Conservation (phyloP, 2,329 filamentous ascomycete genomes). For the Neurospora crassa region DNA sequence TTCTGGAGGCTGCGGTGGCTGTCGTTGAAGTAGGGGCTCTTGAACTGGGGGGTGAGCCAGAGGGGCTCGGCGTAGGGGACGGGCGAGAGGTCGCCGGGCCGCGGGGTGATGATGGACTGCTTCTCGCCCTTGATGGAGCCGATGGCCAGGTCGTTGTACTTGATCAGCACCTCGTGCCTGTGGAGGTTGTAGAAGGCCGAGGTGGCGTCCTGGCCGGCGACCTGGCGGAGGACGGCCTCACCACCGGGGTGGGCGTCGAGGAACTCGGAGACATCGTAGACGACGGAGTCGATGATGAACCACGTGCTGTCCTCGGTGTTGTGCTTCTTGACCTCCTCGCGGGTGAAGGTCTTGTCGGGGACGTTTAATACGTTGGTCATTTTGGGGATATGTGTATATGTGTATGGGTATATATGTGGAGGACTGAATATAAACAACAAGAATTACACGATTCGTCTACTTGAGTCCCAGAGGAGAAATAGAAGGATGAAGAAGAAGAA, state of each 20-base stretch:
- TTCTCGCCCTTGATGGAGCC: slow-evolving; percentile 68
- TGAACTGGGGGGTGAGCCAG: slow-evolving; percentile 71
- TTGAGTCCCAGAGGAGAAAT: not conserved
- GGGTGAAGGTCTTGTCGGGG: slow-evolving; percentile 42
- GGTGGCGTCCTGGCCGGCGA: slow-evolving; percentile 75
- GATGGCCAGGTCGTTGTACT: slow-evolving; percentile 66
- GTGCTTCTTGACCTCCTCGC: slow-evolving; percentile 63
- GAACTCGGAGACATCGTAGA: slow-evolving; percentile 83
- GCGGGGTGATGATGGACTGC: slow-evolving; percentile 59
- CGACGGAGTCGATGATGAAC: slow-evolving; percentile 78
- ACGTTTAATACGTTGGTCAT: slow-evolving; percentile 14
- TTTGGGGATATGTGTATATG: not conserved
- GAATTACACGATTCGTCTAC: not conserved
- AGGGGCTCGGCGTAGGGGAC: slow-evolving; percentile 81
- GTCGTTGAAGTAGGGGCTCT: slow-evolving; percentile 71
- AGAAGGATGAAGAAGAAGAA: not conserved
- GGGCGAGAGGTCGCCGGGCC: slow-evolving; percentile 60
- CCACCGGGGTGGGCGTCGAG: slow-evolving; percentile 78
- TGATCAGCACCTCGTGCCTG: slow-evolving; percentile 76
- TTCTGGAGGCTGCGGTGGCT: slow-evolving; percentile 59
- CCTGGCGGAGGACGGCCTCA: slow-evolving; percentile 67
- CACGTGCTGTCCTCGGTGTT: slow-evolving; percentile 67
- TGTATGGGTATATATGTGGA: not conserved
- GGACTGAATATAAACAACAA: not conserved
- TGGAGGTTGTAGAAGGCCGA: slow-evolving; percentile 86